Percentiles rank a stretch among this genome's conserved stretches.
These are phyloP conservation scores for Calonectria fujianensis DNA, from an alignment of 2,329 filamentous ascomycete genomes.

Conservation along the genomic window DNA sequence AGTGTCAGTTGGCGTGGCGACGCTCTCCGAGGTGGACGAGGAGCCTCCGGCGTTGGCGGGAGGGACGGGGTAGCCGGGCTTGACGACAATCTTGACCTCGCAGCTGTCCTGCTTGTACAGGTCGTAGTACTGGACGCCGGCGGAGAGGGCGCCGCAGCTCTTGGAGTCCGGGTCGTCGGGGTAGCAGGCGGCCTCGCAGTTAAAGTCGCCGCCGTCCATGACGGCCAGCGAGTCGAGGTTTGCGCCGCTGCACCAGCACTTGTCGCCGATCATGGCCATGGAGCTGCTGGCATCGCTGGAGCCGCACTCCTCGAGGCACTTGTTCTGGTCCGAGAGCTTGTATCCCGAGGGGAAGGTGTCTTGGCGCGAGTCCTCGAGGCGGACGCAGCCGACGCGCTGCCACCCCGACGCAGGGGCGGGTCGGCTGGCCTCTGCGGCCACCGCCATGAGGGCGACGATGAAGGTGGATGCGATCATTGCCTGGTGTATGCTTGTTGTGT, in stretches of 20 bases:
- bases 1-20: neutral
- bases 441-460: neutral
- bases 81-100: neutral
- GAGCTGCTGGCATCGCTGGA: neutral
- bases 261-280: constrained; percentile 15
- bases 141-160: neutral
- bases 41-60: neutral
- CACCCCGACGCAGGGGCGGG: neutral
- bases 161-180: neutral
- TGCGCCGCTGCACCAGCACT: constrained; percentile 17
- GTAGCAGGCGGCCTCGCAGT: constrained; percentile 21
- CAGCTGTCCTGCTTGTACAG: constrained; percentile 1
- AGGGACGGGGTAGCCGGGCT: constrained; percentile 18
- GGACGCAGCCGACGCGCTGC: constrained; percentile 17
- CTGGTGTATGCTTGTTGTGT: neutral
- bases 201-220: constrained; percentile 13
- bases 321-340: constrained; percentile 12
- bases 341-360: neutral
- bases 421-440: constrained; percentile 10
- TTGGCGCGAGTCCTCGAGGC: neutral
- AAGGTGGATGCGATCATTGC: constrained; percentile 1
- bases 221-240: neutral
- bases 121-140: constrained; percentile 17
- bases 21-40: neutral
- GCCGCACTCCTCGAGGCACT: constrained; percentile 3